A percentile compares a stretch with the other conserved stretches of the same genome.
Conservation (phyloP, 2,329 filamentous ascomycete genomes). For the Alternaria sp. region DNA sequence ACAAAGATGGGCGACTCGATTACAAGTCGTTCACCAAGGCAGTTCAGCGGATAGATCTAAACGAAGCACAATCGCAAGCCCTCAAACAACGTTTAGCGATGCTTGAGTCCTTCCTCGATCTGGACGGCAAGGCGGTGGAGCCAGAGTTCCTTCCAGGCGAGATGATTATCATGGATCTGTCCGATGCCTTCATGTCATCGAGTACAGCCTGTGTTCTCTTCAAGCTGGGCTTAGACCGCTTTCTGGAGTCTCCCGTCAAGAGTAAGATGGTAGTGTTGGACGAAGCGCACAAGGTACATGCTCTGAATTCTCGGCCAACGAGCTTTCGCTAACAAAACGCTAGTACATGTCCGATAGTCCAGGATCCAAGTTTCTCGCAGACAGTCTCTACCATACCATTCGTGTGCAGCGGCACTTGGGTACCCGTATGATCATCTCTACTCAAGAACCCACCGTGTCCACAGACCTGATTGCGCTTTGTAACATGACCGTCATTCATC, state of each 20-base stretch:
- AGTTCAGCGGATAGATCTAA: background rate
- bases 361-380: conserved; percentile 65
- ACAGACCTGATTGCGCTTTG: conserved; percentile 73
- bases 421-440: conserved; percentile 72
- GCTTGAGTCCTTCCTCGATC: conserved; percentile 68
- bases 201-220: conserved; percentile 74
- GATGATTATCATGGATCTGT: conserved; percentile 74
- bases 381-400: conserved; percentile 67
- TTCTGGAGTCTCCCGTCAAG: conserved; percentile 57
- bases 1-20: background rate
- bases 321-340: background rate
- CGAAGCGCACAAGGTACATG: conserved; percentile 68
- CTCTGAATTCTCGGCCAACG: rapidly evolving
- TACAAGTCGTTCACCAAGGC: background rate
- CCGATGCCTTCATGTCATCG: conserved; percentile 71
- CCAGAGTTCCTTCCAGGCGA: conserved; percentile 51
- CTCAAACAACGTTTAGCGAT: conserved; percentile 59
- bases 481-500: conserved; percentile 67
- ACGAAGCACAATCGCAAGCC: background rate
- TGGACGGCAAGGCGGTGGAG: conserved; percentile 9
- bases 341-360: conserved; percentile 67
- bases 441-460: conserved; percentile 77
- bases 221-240: conserved; percentile 71
- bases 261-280: conserved; percentile 72
- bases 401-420: conserved; percentile 74